phyloP scores from a whole-genome alignment of 768 basidiomycete species.

The Boletellus emodensis region DNA sequence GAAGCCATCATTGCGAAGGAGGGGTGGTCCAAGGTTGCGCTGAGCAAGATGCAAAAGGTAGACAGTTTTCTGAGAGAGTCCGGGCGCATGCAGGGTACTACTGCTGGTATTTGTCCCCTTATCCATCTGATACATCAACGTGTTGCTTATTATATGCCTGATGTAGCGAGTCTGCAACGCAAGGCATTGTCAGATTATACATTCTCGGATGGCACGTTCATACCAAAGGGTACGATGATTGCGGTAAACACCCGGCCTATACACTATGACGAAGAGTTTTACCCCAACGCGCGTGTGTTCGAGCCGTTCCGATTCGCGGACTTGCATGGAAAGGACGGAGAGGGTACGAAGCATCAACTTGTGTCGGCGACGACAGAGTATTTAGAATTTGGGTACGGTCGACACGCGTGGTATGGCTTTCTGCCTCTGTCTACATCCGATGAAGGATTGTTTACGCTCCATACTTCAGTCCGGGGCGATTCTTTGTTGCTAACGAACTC shows the following conservation, averaged over 20 bases:
- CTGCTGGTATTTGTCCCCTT: background rate
- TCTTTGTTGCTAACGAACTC: conserved; percentile 40
- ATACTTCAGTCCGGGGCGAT: conserved; percentile 25
- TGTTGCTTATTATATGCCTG: background rate
- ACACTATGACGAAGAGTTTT: background rate
- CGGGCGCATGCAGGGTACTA: background rate
- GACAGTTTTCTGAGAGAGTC: background rate
- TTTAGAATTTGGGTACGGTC: conserved; percentile 35
- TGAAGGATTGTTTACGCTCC: background rate
- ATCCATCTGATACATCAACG: background rate
- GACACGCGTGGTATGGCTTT: conserved; percentile 22
- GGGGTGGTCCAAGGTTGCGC: background rate
- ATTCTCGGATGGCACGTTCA: background rate
- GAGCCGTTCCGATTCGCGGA: background rate
- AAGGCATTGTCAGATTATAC: background rate
- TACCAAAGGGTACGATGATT: background rate
- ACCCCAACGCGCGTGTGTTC: background rate
- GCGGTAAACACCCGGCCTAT: background rate
- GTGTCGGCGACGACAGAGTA: conserved; percentile 31
- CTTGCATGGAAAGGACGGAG: background rate
- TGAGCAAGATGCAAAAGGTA: background rate
- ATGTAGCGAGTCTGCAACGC: background rate
- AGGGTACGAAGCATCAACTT: conserved; percentile 29
- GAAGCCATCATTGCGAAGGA: background rate
- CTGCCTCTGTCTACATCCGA: too few relatives aligned